Conservation (phyloP, 1,284 basidiomycete genomes). For the Cryptococcus depauperatus region DNA sequence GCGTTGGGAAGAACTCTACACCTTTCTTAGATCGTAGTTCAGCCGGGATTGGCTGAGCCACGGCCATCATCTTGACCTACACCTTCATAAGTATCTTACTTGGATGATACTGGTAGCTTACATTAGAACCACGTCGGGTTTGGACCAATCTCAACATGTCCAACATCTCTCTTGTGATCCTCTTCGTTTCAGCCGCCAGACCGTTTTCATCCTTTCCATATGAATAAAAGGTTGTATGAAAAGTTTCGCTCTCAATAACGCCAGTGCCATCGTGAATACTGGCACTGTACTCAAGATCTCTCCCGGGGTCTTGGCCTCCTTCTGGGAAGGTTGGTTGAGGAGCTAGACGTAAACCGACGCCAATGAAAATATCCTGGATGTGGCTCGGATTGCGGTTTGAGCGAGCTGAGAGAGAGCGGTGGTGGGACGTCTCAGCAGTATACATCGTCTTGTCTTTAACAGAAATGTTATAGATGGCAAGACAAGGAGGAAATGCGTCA, state of each 20-base stretch:
- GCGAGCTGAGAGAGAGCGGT: constrained; percentile 11
- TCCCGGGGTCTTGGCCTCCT: constrained; percentile 6
- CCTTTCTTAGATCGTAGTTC: constrained; percentile 19
- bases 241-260: constrained; percentile 25
- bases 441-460: too few species aligned
- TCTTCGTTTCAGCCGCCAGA: constrained; percentile 20
- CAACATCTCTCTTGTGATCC: constrained; percentile 22
- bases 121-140: constrained; percentile 24
- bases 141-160: constrained; percentile 19
- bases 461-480: too few species aligned
- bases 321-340: constrained; percentile 3
- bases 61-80: constrained; percentile 27
- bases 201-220: constrained; percentile 15
- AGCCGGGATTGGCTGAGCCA: constrained; percentile 29
- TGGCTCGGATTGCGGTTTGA: constrained; percentile 21
- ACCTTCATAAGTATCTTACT: background rate
- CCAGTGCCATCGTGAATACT: constrained; percentile 35
- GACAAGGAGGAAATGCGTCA: too few species aligned
- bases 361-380: constrained; percentile 33
- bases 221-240: constrained; percentile 12
- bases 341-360: constrained; percentile 19
- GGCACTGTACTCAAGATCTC: constrained; percentile 24
- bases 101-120: constrained; percentile 13
- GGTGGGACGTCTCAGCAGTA: background rate
- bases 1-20: constrained; percentile 24